These are phyloP conservation scores for Zopfia rhizophila DNA, from an alignment of 2,329 filamentous ascomycete species.

Conservation along the genomic window DNA sequence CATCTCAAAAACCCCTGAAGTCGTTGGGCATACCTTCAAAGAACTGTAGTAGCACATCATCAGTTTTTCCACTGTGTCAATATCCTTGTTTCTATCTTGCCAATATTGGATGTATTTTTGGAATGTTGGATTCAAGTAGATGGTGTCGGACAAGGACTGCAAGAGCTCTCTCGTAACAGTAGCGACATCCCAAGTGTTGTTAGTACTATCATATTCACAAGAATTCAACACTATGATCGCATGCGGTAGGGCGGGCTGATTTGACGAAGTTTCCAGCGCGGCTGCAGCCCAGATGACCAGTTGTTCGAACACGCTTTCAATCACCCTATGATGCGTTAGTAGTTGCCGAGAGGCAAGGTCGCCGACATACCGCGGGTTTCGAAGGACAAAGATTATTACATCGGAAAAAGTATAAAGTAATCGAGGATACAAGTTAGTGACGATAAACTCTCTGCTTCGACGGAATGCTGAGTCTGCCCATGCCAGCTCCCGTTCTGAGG, in stretches of 20 bases:
- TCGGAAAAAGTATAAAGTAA: constrained; percentile 58
- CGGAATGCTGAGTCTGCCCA: constrained; percentile 26
- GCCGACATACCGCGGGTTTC: constrained; percentile 46
- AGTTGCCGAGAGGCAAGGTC: no score
- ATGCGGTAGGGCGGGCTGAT: constrained; percentile 66
- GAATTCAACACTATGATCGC: constrained; percentile 65
- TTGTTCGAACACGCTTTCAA: constrained; percentile 56
- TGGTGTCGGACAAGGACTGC: constrained; percentile 45
- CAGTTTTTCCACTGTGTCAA: constrained; percentile 59
- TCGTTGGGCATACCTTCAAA: background rate
- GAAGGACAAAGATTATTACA: constrained; percentile 55
- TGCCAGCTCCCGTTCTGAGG: constrained; percentile 19
- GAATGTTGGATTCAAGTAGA: constrained; percentile 30
- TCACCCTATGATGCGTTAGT: constrained; percentile 33
- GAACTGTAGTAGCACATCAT: constrained; percentile 63
- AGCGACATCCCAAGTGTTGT: constrained; percentile 56
- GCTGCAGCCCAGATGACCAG: constrained; percentile 63
- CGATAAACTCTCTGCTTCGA: constrained; percentile 50
- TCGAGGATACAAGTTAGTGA: constrained; percentile 53
- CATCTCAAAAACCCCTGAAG: background rate
- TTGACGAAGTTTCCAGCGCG: constrained; percentile 63
- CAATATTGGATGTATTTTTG: constrained; percentile 5
- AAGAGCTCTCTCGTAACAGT: constrained; percentile 53
- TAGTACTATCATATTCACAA: no score
- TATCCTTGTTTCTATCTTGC: constrained; percentile 42